Conservation (phyloP, 352 stramenopile species). For the Hyaloperonospora brassicae region DNA sequence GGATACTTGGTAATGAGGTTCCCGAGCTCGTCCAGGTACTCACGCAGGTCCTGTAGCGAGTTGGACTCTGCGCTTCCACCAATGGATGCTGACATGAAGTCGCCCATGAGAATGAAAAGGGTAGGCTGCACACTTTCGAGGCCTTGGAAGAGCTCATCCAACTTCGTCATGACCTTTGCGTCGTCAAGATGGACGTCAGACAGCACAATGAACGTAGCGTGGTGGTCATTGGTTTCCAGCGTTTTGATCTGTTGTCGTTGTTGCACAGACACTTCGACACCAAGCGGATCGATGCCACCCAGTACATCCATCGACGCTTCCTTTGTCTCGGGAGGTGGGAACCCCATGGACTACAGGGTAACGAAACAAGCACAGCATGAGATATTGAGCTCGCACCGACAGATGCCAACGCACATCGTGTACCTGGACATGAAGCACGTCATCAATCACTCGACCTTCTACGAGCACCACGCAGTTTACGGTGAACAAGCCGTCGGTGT, state of each 20-base stretch:
- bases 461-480: conserved; percentile 90
- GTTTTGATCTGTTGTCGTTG: conserved; percentile 72
- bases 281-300: conserved; percentile 69
- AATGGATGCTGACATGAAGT: conserved; percentile 85
- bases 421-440: conserved; percentile 85
- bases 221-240: conserved; percentile 73
- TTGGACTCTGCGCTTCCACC: conserved; percentile 58
- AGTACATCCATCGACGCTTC: conserved; percentile 66
- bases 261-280: conserved; percentile 68
- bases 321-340: conserved; percentile 84
- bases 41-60: conserved; percentile 70
- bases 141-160: conserved; percentile 86
- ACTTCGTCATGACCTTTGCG: conserved; percentile 80
- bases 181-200: conserved; percentile 92
- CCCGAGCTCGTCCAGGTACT: conserved; percentile 86
- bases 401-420: conserved; percentile 1
- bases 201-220: conserved; percentile 89
- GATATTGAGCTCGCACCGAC: not conserved
- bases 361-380: not conserved
- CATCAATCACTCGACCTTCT: conserved; percentile 90
- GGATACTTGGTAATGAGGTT: conserved; percentile 87
- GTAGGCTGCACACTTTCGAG: conserved; percentile 67
- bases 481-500: conserved; percentile 85
- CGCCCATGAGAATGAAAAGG: conserved; percentile 92
- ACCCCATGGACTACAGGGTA: conserved; percentile 74